Evolutionary conservation across 768 basidiomycete species (phyloP).

Genomic region (Imleria badia): DNA sequence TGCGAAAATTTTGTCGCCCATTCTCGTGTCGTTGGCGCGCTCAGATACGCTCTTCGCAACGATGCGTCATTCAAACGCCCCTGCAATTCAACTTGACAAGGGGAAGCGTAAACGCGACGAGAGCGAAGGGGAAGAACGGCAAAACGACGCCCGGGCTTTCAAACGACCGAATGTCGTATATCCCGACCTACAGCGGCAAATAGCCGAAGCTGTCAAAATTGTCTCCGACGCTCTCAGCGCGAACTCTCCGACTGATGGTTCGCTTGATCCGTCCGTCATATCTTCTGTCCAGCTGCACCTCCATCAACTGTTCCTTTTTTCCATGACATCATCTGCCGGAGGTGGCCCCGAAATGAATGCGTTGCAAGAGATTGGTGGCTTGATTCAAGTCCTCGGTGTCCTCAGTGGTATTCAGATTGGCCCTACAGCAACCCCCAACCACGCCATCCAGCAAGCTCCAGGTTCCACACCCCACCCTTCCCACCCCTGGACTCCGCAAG

Average conservation of each 20-base stretch:
- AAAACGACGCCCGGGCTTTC: conserved; percentile 26
- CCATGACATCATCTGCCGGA: conserved; percentile 63
- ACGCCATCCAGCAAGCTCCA: conserved; percentile 25
- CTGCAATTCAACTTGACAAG: conserved; percentile 61
- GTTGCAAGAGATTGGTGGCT: conserved; percentile 74
- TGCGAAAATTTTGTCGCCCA: conserved; percentile 56
- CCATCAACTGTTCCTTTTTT: conserved; percentile 77
- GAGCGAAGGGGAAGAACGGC: conserved; percentile 33
- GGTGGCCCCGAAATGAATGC: conserved; percentile 53
- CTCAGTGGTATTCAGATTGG: conserved; percentile 75
- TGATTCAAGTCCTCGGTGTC: conserved; percentile 81
- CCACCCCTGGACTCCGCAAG: conserved; percentile 32
- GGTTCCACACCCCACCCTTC: conserved; percentile 35
- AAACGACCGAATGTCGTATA: conserved; percentile 50
- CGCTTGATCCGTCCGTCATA: conserved; percentile 57
- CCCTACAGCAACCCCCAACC: conserved; percentile 32
- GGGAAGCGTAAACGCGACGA: conserved; percentile 78
- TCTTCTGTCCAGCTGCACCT: conserved; percentile 70
- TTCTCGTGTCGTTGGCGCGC: conserved; percentile 63
- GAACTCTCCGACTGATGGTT: conserved; percentile 34
- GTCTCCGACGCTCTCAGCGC: conserved; percentile 52
- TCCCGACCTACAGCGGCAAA: conserved; percentile 51
- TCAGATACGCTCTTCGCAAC: conserved; percentile 66
- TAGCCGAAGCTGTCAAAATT: conserved; percentile 59
- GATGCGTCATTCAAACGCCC: conserved; percentile 61